These are phyloP conservation scores for Wallemia mellicola DNA, from an alignment of 1,284 basidiomycete genomes.

Conservation along the genomic window DNA sequence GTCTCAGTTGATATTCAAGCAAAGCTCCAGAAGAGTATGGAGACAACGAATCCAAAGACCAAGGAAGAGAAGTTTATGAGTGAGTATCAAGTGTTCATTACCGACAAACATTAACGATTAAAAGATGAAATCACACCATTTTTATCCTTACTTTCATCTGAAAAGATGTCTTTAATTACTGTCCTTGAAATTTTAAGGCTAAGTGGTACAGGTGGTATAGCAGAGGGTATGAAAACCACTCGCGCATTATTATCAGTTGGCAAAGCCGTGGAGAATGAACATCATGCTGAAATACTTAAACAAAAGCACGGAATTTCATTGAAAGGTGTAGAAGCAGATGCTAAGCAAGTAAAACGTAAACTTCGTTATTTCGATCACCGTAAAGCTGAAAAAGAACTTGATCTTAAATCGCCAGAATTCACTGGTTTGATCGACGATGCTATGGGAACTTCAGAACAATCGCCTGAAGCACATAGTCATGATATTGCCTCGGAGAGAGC, in stretches of 20 bases:
- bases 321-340: neutral
- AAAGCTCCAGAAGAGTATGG: neutral
- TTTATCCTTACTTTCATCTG: conserved; percentile 38
- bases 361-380: neutral
- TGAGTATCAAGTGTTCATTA: neutral
- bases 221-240: conserved; percentile 69
- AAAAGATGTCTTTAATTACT: conserved; percentile 59
- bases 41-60: neutral
- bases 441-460: conserved; percentile 2
- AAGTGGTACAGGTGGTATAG: conserved; percentile 40
- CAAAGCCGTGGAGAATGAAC: conserved; percentile 57
- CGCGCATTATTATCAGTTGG: conserved; percentile 57
- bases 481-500: conserved; percentile 5
- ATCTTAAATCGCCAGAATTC: conserved; percentile 2
- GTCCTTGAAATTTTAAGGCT: conserved; percentile 73
- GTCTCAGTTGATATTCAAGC: neutral
- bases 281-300: conserved; percentile 52
- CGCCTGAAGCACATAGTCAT: conserved; percentile 2
- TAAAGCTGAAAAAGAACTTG: neutral
- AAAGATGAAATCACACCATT: conserved; percentile 25
- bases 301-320: conserved; percentile 12
- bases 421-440: conserved; percentile 8
- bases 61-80: conserved; percentile 2
- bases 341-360: neutral
- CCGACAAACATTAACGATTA: conserved; percentile 3